These are phyloP conservation scores for Aspergillus bombycis DNA, from an alignment of 2,329 filamentous ascomycete genomes.

Conservation along the genomic window DNA sequence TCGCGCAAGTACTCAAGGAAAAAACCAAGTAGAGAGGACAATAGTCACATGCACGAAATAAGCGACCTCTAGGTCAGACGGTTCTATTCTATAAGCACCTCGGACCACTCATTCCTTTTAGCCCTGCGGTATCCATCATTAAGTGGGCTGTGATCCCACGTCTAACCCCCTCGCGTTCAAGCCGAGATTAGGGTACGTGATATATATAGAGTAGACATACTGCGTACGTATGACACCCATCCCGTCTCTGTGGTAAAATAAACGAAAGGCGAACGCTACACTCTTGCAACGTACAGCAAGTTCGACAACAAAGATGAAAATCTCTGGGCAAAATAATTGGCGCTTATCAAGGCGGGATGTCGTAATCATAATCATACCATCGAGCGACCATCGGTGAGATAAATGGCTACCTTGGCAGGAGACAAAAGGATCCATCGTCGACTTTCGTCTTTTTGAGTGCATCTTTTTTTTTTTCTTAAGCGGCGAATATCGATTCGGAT, in stretches of 20 bases:
- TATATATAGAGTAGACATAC: neutral
- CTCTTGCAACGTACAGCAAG: neutral
- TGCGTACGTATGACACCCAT: neutral
- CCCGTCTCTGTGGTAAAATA: neutral
- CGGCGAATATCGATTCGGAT: neutral
- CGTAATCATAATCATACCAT: neutral
- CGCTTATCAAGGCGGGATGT: neutral
- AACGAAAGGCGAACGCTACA: neutral
- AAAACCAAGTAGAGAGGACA: neutral
- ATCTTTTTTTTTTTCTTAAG: neutral
- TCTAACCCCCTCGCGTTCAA: conserved; percentile 15
- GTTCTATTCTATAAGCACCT: neutral
- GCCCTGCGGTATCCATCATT: neutral
- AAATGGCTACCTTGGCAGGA: neutral
- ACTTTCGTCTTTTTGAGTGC: neutral
- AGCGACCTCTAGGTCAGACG: neutral
- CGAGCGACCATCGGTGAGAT: neutral
- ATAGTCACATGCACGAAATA: neutral
- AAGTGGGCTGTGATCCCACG: neutral
- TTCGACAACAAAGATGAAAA: neutral
- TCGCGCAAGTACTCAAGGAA: neutral
- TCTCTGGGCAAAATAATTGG: neutral
- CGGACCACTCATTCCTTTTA: neutral
- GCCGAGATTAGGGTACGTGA: neutral
- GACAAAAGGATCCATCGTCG: neutral